A percentile compares a stretch with the other conserved stretches of the same genome.
Conservation (phyloP, 2,329 filamentous ascomycete genomes). For the Penicillium sp. region DNA sequence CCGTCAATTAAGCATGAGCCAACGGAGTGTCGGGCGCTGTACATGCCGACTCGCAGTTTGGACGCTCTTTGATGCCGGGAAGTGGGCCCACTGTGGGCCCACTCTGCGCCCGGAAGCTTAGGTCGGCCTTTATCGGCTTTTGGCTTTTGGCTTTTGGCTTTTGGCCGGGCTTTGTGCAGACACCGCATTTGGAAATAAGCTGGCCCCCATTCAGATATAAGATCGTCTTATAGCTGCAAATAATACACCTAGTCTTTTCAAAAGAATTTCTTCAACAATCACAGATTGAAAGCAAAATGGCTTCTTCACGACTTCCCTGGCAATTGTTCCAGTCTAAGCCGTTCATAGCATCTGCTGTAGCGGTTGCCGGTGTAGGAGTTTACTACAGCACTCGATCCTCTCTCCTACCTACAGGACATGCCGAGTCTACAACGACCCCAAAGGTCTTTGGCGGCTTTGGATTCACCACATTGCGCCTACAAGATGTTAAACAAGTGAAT, state of each 20-base stretch:
- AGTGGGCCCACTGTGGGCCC: not conserved
- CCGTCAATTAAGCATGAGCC: too few relatives aligned
- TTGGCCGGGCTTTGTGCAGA: not conserved
- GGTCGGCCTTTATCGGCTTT: constrained; percentile 8
- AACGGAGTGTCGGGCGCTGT: not conserved
- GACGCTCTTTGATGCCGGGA: not conserved
- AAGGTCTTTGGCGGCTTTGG: constrained; percentile 9
- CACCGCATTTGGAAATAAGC: not conserved
- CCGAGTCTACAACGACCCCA: constrained; percentile 5
- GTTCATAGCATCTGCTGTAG: not conserved
- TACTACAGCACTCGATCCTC: constrained; percentile 8
- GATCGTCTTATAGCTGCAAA: not conserved
- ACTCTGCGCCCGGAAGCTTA: not conserved
- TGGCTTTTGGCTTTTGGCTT: not conserved
- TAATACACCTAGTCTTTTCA: too few relatives aligned
- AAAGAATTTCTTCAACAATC: not conserved
- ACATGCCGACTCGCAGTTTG: not conserved
- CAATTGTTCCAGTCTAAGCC: constrained; percentile 1
- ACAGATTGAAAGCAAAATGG: not conserved
- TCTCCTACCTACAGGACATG: constrained; percentile 4
- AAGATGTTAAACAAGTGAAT: constrained; percentile 32
- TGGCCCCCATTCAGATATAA: not conserved
- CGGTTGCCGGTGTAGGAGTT: constrained; percentile 5
- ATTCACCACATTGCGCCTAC: constrained; percentile 2
- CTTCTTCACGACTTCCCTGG: constrained; percentile 2